phyloP scores from a whole-genome alignment of 2,329 filamentous ascomycete genomes.

The Aureobasidium sp. region DNA sequence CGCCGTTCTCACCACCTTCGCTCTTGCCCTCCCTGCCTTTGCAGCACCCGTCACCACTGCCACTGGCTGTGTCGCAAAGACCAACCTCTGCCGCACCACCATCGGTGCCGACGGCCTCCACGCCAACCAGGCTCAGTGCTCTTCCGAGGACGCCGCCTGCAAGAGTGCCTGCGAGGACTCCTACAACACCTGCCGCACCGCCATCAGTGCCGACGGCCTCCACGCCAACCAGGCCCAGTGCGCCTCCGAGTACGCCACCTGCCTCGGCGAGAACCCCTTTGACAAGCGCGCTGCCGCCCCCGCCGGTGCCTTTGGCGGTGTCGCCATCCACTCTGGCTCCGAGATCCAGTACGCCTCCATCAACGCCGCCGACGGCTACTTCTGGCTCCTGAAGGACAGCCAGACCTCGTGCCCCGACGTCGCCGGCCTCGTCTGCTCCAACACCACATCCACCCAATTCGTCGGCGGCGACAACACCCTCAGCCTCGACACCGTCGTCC shows the following conservation, averaged over 20 bases:
- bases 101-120: not conserved
- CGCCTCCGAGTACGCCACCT: conserved; percentile 4
- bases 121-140: conserved; percentile 7
- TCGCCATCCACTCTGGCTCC: conserved; percentile 20
- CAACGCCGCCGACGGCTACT: conserved; percentile 15
- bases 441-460: conserved; percentile 17
- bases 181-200: conserved; percentile 10
- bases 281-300: not conserved
- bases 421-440: conserved; percentile 2
- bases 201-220: not conserved
- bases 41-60: conserved; percentile 7
- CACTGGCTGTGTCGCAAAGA: not conserved
- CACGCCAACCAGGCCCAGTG: conserved; percentile 11
- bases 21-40: conserved; percentile 10
- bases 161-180: conserved; percentile 16
- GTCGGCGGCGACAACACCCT: conserved; percentile 19
- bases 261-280: conserved; percentile 16
- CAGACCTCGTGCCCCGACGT: conserved; percentile 11
- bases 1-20: conserved; percentile 3
- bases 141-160: conserved; percentile 15
- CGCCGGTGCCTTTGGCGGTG: conserved; percentile 18
- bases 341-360: conserved; percentile 20
- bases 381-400: conserved; percentile 14
- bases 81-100: not conserved
- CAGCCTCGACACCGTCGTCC: conserved; percentile 12